phyloP scores from a whole-genome alignment of 345 rosid species.

The Mallotus nudiflorus region DNA sequence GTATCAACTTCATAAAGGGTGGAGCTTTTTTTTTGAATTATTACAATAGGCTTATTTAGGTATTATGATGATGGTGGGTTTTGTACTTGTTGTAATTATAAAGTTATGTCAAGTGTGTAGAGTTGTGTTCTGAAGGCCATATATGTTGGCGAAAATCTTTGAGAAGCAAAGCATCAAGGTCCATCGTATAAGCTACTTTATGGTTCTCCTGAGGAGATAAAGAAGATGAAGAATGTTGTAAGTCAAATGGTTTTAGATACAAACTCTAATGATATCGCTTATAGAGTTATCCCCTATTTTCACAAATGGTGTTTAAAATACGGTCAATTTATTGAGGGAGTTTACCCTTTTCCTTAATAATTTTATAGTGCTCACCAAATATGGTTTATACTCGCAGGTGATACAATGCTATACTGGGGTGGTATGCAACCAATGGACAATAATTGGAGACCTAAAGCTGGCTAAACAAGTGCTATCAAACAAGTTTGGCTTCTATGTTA shows the following conservation, averaged over 20 bases:
- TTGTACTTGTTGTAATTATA: slow-evolving; percentile 11
- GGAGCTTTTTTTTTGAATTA: too few species aligned
- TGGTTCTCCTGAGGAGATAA: slow-evolving; percentile 31
- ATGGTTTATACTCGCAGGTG: slow-evolving; percentile 49
- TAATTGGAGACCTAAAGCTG: slow-evolving; percentile 74
- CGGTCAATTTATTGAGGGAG: too few species aligned
- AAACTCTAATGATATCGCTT: slow-evolving; percentile 26
- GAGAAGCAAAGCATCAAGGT: slow-evolving; percentile 31
- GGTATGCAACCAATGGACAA: slow-evolving; percentile 69
- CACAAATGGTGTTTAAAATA: slow-evolving; percentile 26
- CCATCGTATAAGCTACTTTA: slow-evolving; percentile 28
- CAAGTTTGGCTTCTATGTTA: too few species aligned
- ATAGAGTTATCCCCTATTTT: slow-evolving; percentile 32
- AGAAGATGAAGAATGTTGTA: slow-evolving; percentile 23
- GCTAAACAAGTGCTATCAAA: slow-evolving; percentile 63
- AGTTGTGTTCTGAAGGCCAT: slow-evolving; percentile 31
- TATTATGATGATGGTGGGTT: too few species aligned
- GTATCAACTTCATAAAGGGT: too few species aligned
- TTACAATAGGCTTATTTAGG: too few species aligned
- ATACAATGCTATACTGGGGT: slow-evolving; percentile 79
- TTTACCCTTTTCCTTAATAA: background rate
- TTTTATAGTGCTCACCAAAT: background rate
- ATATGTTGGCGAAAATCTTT: slow-evolving; percentile 22
- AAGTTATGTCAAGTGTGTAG: slow-evolving; percentile 14
- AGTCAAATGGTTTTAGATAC: slow-evolving; percentile 16